Percentiles rank a stretch among this genome's conserved stretches.
phyloP scores from a whole-genome alignment of 192 early-diverging fungal species.

The Pilobolus umbonatus region DNA sequence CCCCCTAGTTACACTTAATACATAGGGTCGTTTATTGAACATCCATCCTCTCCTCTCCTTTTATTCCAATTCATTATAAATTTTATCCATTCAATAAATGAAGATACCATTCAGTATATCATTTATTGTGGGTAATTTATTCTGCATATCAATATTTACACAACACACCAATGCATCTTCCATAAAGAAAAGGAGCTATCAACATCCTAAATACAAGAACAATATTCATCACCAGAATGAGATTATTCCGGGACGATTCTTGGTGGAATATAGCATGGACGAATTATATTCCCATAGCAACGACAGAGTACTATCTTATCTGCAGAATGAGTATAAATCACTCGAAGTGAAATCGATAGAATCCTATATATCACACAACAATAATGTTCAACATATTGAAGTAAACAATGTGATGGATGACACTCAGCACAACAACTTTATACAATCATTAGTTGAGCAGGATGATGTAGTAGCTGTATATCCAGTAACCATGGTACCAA shows the following conservation, averaged over 20 bases:
- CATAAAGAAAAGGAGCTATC: too few relatives aligned
- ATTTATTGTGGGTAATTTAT: too few relatives aligned
- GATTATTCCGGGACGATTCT: constrained; percentile 3
- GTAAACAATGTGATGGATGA: neutral
- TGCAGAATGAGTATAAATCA: neutral
- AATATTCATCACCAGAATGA: neutral
- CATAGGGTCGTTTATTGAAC: too few relatives aligned
- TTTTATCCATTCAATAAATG: too few relatives aligned
- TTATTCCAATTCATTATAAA: too few relatives aligned
- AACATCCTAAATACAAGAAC: constrained; percentile 8
- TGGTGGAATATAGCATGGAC: neutral
- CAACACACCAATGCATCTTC: too few relatives aligned
- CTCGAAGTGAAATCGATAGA: neutral
- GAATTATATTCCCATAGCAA: neutral
- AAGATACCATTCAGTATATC: too few relatives aligned
- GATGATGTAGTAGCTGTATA: constrained; percentile 16
- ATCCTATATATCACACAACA: neutral
- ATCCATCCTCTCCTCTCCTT: too few relatives aligned
- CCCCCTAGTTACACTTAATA: too few relatives aligned
- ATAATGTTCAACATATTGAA: too few relatives aligned
- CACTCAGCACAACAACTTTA: neutral
- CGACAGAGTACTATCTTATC: neutral
- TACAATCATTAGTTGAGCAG: constrained; percentile 12
- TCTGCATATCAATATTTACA: too few relatives aligned
- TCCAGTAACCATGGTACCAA: constrained; percentile 9